A percentile compares a stretch with the other conserved stretches of the same genome.
Conservation (phyloP, 2,329 filamentous ascomycete genomes). For the Cladophialophora carrionii region DNA sequence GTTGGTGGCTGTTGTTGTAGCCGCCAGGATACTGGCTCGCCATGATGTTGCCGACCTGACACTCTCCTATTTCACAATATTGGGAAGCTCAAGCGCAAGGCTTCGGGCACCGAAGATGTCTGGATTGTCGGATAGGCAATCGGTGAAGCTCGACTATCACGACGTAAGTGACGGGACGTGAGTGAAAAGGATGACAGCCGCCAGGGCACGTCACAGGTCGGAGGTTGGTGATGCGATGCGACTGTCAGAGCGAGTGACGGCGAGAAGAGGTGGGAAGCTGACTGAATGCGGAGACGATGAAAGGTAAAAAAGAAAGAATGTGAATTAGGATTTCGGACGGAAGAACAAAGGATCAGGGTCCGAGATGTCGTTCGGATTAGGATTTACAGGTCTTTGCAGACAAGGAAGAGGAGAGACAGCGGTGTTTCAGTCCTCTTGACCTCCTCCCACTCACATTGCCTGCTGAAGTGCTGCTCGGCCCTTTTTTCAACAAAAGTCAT, state of each 20-base stretch:
- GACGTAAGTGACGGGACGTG: constrained; percentile 7
- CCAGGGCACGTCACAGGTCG: constrained; percentile 24
- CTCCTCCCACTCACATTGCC: constrained; percentile 10
- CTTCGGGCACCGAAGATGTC: background rate
- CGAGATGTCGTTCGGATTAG: constrained; percentile 6
- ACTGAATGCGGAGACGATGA: constrained; percentile 19
- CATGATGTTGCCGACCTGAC: constrained; percentile 23
- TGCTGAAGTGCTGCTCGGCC: constrained; percentile 9
- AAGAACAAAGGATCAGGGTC: constrained; percentile 26
- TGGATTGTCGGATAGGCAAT: constrained; percentile 1
- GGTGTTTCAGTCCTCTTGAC: constrained; percentile 30
- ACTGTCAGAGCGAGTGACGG: constrained; percentile 11
- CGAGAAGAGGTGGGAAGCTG: constrained; percentile 5
- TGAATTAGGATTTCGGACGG: background rate
- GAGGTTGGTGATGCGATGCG: constrained; percentile 14
- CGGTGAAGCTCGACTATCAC: background rate
- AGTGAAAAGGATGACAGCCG: constrained; percentile 28
- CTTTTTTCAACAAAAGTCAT: constrained; percentile 14
- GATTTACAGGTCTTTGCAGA: constrained; percentile 5
- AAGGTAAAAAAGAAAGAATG: constrained; percentile 19
- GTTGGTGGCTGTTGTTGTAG: constrained; percentile 62
- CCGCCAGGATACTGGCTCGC: constrained; percentile 50
- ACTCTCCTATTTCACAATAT: background rate
- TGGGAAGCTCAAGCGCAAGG: constrained; percentile 3
- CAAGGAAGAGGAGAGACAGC: constrained; percentile 18